phyloP scores from a whole-genome alignment of 768 basidiomycete species.

The Mycena floridula region DNA sequence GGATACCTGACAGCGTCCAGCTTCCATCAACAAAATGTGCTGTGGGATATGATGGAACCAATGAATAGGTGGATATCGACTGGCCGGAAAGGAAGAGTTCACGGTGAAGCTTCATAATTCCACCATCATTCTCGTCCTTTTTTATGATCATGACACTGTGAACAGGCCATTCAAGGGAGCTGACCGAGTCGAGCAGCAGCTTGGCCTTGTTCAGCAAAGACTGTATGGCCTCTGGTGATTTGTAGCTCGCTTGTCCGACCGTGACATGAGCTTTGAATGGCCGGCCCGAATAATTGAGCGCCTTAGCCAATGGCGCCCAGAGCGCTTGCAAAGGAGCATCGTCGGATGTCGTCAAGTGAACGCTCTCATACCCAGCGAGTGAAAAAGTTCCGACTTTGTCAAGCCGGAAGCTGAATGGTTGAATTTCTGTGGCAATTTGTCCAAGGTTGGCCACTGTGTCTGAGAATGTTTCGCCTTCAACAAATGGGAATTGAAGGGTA shows the following conservation, averaged over 20 bases:
- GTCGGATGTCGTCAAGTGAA: constrained; percentile 9
- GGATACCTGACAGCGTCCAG: constrained; percentile 1
- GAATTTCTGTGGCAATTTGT: constrained; percentile 2
- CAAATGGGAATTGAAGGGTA: constrained; percentile 14
- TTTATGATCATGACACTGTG: constrained; percentile 10
- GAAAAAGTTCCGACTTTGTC: constrained; percentile 10
- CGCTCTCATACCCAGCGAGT: constrained; percentile 11
- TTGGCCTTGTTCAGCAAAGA: constrained; percentile 10
- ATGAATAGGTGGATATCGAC: neutral
- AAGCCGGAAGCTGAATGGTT: constrained; percentile 11
- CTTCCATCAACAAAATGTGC: constrained; percentile 1
- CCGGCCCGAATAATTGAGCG: constrained; percentile 12
- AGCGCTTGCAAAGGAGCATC: constrained; percentile 7
- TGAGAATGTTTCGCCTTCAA: neutral
- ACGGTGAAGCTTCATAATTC: constrained; percentile 12
- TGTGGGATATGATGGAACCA: constrained; percentile 3
- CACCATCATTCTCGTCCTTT: constrained; percentile 14
- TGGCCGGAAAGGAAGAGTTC: constrained; percentile 6
- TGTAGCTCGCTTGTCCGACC: constrained; percentile 11
- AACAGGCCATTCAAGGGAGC: constrained; percentile 10
- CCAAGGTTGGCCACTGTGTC: constrained; percentile 6
- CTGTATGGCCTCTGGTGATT: constrained; percentile 3
- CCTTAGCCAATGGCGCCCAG: constrained; percentile 9
- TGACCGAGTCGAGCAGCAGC: constrained; percentile 2
- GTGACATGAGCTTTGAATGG: constrained; percentile 14